phyloP scores from a whole-genome alignment of 257 asterid species.

The Plantago ovata region DNA sequence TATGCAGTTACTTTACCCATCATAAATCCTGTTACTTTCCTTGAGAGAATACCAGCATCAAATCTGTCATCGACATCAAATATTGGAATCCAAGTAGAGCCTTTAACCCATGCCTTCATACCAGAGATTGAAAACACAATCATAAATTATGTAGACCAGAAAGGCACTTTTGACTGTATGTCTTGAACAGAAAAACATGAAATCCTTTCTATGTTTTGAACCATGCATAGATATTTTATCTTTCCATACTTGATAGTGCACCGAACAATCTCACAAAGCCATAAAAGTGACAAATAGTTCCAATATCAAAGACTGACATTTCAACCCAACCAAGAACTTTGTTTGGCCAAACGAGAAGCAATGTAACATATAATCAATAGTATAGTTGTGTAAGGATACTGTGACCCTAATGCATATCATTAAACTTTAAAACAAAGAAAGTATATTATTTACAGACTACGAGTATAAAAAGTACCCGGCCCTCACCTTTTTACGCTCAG shows the following conservation, averaged over 20 bases:
- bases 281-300: too few relatives aligned
- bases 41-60: constrained; percentile 64
- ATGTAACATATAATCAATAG: neutral
- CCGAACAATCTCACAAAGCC: too few relatives aligned
- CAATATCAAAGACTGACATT: too few relatives aligned
- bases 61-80: constrained; percentile 65
- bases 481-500: constrained; percentile 68
- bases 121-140: constrained; percentile 20
- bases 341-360: neutral
- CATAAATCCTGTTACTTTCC: constrained; percentile 65
- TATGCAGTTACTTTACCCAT: constrained; percentile 51
- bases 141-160: neutral
- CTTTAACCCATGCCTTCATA: constrained; percentile 89
- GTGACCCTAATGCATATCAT: neutral
- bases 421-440: neutral
- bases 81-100: constrained; percentile 88
- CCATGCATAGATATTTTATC: neutral
- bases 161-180: neutral
- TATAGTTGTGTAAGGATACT: neutral
- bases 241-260: too few relatives aligned
- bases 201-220: neutral
- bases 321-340: neutral
- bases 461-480: constrained; percentile 10
- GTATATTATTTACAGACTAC: neutral
- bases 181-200: neutral